Conservation (phyloP, 305 asterid genomes). For the Fraxinus baroniana region DNA sequence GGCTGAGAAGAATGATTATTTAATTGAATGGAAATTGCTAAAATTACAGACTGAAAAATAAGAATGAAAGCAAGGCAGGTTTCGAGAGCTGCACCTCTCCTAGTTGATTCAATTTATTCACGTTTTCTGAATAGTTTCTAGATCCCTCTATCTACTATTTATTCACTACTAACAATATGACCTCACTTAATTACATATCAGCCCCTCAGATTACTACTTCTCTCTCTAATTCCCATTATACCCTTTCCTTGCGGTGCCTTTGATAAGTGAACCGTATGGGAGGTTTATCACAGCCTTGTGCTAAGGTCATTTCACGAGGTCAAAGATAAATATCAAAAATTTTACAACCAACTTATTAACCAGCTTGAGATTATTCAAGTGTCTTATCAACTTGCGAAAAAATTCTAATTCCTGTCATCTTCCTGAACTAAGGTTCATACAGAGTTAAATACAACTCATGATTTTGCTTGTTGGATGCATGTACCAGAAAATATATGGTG, state of each 20-base stretch:
- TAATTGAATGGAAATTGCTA: neutral
- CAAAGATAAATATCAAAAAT: neutral
- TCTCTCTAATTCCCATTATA: neutral
- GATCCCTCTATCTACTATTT: no score
- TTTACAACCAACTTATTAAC: neutral
- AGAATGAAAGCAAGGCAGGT: no score
- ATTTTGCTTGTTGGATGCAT: conserved; percentile 5
- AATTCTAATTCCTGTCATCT: neutral
- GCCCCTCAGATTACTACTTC: neutral
- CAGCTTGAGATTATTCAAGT: conserved; percentile 1
- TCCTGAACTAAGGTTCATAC: conserved; percentile 10
- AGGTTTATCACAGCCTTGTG: neutral
- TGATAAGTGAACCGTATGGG: neutral
- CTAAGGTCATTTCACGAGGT: neutral
- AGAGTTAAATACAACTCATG: neutral
- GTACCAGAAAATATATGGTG: conserved; percentile 4
- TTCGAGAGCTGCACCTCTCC: no score
- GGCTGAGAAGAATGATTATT: no score
- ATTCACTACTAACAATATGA: neutral
- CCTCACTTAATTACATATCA: neutral
- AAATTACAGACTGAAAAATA: no score
- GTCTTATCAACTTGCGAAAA: neutral
- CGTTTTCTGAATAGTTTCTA: no score
- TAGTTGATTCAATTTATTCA: no score
- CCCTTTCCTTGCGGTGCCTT: neutral